A percentile compares a stretch with the other conserved stretches of the same genome.
Conservation (phyloP, 176 grass and related monocot species). For the Rhynchospora tenuis region DNA sequence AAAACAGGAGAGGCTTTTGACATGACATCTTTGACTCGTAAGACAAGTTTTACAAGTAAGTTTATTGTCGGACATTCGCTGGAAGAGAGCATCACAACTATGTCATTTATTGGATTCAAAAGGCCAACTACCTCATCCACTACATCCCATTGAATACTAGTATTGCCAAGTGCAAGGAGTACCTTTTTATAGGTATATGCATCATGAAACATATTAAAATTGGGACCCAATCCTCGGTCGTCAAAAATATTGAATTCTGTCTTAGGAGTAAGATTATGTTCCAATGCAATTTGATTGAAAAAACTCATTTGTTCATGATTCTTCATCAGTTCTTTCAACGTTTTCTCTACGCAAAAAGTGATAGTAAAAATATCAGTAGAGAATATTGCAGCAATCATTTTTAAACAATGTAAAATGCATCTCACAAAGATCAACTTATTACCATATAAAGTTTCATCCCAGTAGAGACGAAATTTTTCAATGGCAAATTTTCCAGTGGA, state of each 20-base stretch:
- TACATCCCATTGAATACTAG: background rate
- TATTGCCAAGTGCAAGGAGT: background rate
- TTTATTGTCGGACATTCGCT: background rate
- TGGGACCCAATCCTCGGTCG: background rate
- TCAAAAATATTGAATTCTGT: background rate
- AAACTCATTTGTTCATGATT: background rate
- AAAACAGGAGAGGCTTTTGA: background rate
- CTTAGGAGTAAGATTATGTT: background rate
- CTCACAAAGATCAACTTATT: too few relatives aligned
- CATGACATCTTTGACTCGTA: background rate
- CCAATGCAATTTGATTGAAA: background rate
- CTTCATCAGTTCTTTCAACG: background rate
- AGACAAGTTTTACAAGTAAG: background rate
- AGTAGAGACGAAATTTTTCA: too few relatives aligned
- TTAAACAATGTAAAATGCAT: background rate
- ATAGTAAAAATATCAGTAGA: fast-evolving
- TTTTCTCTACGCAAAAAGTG: too few relatives aligned
- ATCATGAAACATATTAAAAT: background rate
- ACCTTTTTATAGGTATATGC: background rate
- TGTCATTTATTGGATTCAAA: background rate
- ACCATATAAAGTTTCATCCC: too few relatives aligned
- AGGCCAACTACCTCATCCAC: background rate
- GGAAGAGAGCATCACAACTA: background rate
- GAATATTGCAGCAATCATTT: background rate
- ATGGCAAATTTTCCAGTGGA: background rate